phyloP scores from a whole-genome alignment of 2,329 filamentous ascomycete genomes.

The Talaromyces sp. region DNA sequence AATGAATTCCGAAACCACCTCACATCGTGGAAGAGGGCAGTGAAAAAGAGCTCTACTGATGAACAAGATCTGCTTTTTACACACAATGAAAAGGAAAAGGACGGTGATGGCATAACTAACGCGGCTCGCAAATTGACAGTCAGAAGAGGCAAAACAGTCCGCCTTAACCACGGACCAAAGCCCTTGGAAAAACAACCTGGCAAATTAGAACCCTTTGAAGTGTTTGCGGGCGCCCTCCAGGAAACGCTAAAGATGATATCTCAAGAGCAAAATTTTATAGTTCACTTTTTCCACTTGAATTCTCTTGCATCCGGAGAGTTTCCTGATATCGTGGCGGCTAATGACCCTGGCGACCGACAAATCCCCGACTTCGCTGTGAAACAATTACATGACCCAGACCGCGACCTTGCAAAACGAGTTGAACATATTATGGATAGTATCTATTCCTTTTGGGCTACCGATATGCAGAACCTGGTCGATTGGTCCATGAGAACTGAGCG shows the following conservation, averaged over 20 bases:
- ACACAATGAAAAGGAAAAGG: conserved; percentile 80
- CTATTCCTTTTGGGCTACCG: conserved; percentile 73
- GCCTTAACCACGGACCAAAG: conserved; percentile 38
- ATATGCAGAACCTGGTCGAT: conserved; percentile 73
- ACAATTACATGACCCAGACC: conserved; percentile 81
- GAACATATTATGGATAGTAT: conserved; percentile 85
- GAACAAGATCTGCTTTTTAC: conserved; percentile 86
- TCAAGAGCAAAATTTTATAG: conserved; percentile 93
- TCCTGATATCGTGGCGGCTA: conserved; percentile 66
- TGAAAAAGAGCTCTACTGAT: conserved; percentile 68
- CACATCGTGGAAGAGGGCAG: conserved; percentile 72
- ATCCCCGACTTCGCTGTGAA: conserved; percentile 68
- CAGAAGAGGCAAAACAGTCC: conserved; percentile 78
- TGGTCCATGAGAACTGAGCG: conserved; percentile 79
- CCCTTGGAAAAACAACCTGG: conserved; percentile 54
- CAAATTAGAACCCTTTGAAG: conserved; percentile 69
- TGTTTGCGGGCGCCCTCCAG: conserved; percentile 73
- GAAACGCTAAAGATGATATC: conserved; percentile 78
- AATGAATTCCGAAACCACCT: conserved; percentile 75
- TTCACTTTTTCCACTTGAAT: conserved; percentile 96
- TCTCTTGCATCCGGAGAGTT: conserved; percentile 79
- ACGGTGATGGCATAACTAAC: conserved; percentile 60
- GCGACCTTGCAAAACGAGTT: conserved; percentile 76
- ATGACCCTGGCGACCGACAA: conserved; percentile 61
- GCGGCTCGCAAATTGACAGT: conserved; percentile 87